phyloP scores from a whole-genome alignment of 2,329 filamentous ascomycete genomes.

The Aspergillus fructus region DNA sequence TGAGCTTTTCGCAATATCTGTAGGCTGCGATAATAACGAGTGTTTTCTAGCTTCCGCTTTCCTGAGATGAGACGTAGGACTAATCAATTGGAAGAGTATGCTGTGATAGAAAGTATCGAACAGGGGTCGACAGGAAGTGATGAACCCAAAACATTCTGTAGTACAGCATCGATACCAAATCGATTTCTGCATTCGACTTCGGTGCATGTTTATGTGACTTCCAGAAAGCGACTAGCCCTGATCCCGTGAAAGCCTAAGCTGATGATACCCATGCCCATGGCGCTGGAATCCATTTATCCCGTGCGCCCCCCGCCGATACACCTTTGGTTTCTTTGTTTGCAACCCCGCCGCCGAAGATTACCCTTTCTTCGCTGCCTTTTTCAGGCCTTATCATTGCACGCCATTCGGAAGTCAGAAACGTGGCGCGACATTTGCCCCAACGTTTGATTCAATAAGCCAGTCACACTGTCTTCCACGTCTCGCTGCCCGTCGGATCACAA shows the following conservation, averaged over 20 bases:
- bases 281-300: background rate
- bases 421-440: background rate
- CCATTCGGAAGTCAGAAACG: background rate
- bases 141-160: background rate
- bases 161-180: background rate
- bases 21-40: constrained; percentile 11
- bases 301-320: background rate
- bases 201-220: background rate
- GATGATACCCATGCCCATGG: background rate
- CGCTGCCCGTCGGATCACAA: background rate
- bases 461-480: background rate
- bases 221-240: background rate
- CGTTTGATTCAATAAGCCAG: background rate
- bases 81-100: background rate
- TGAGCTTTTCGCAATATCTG: constrained; percentile 12
- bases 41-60: background rate
- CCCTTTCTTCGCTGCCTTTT: background rate
- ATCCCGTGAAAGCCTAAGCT: background rate
- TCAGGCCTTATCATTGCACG: background rate
- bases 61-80: background rate
- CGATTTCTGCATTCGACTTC: background rate
- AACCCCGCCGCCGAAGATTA: background rate
- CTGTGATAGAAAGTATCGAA: no score
- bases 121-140: background rate
- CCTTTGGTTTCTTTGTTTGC: background rate